A percentile compares a stretch with the other conserved stretches of the same genome.
Evolutionary conservation across 805 yeast genomes (phyloP).

Genomic region (Ogataea methanolica): DNA sequence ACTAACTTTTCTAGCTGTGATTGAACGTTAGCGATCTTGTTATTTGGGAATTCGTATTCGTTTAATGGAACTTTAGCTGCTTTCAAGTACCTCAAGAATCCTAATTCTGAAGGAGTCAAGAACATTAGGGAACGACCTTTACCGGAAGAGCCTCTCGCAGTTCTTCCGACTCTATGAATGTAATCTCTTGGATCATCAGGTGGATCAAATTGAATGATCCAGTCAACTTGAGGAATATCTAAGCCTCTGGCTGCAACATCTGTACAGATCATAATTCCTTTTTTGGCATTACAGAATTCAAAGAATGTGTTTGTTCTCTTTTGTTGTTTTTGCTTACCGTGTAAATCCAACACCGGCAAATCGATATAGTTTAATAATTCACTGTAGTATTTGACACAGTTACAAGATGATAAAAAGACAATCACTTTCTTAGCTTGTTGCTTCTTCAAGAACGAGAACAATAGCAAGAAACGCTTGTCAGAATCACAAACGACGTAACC

Average conservation of each 20-base stretch:
- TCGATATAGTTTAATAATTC: constrained; percentile 95
- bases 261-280: constrained; percentile 90
- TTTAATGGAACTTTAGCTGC: constrained; percentile 97
- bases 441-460: constrained; percentile 91
- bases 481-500: constrained; percentile 98
- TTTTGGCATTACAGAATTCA: constrained; percentile 95
- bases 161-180: constrained; percentile 98
- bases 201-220: constrained; percentile 99
- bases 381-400: constrained; percentile 93
- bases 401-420: constrained; percentile 94
- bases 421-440: constrained; percentile 88
- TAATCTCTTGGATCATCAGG: constrained; percentile 99
- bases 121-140: constrained; percentile 95
- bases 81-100: constrained; percentile 89
- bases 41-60: constrained; percentile 93
- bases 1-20: constrained; percentile 87
- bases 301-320: constrained; percentile 97
- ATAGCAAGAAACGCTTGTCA: constrained; percentile 83
- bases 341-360: constrained; percentile 92
- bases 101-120: constrained; percentile 88
- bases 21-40: constrained; percentile 94
- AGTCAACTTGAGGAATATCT: constrained; percentile 97
- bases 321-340: constrained; percentile 98
- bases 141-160: constrained; percentile 89
- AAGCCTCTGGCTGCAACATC: constrained; percentile 99